phyloP scores from a whole-genome alignment of 2,329 filamentous ascomycete species.

The Cercospora sp. region DNA sequence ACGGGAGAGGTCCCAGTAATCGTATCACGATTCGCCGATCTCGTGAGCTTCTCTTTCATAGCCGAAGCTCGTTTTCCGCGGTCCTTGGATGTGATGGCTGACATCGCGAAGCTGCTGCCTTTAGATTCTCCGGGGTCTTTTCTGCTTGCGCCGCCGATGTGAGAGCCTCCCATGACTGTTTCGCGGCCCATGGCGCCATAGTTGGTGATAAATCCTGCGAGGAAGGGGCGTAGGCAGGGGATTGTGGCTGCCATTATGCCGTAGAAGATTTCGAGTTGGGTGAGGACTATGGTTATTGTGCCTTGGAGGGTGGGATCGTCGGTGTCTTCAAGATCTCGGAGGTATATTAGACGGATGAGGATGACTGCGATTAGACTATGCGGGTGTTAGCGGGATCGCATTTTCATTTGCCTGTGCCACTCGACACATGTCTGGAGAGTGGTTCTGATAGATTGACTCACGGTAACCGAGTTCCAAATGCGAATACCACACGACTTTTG shows the following conservation, averaged over 20 bases:
- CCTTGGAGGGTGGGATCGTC: slow-evolving; percentile 43
- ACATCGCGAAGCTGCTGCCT: slow-evolving; percentile 13
- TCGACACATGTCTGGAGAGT: neutral
- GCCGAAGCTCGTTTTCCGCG: neutral
- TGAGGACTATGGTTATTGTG: slow-evolving; percentile 41
- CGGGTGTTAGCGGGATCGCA: neutral
- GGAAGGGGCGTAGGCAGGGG: slow-evolving; percentile 49
- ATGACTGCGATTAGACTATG: slow-evolving; percentile 45
- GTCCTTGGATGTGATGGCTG: neutral
- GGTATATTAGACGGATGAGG: slow-evolving; percentile 43
- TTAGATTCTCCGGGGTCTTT: slow-evolving; percentile 14
- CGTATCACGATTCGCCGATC: neutral
- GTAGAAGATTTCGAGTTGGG: slow-evolving; percentile 47
- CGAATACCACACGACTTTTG: slow-evolving; percentile 44
- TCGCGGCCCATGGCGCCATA: slow-evolving; percentile 27
- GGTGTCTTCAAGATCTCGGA: slow-evolving; percentile 38
- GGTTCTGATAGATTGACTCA: slow-evolving; percentile 28
- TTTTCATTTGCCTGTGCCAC: neutral
- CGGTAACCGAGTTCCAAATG: slow-evolving; percentile 48
- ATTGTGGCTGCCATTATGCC: slow-evolving; percentile 47
- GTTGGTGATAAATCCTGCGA: slow-evolving; percentile 24
- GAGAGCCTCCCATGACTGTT: slow-evolving; percentile 17
- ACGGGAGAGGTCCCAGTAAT: neutral
- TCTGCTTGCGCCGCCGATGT: slow-evolving; percentile 8
- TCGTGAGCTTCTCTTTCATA: slow-evolving; percentile 10